Base-by-base conservation (phyloP, 176 grass and related monocot species). In the Musa schizocarpa region DNA sequence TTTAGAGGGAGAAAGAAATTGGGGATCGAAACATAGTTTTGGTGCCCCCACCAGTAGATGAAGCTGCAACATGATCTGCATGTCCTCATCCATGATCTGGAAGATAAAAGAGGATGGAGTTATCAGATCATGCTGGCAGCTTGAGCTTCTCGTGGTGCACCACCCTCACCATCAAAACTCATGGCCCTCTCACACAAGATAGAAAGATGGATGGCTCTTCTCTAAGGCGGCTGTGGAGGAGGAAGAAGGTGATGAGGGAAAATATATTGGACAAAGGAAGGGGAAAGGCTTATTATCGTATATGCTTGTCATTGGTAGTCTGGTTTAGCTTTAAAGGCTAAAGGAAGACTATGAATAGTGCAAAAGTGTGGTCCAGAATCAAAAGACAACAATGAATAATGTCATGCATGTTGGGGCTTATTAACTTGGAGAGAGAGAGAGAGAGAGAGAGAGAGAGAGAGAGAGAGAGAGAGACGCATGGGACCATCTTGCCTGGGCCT, bases 61-160 rank as follows among this genome's bases (percentile, higher is more conserved):
- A 77, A 77, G 49, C 75, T 77, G 61, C 75, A 77, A 52, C 61
- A 77, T 77, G 75, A 77, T 77, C 75, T 77, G 68, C 68, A 52
- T 17, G 48, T 24, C 61, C 11, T 76, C 11, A 74, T 74, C 71
- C 50, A 9, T 27, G 21, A 57, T 54, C 17, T 1, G 14, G 19
- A 17, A 22, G 19, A 54, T 25, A 16, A 2, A 34, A 63, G 43
- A 10, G 20, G 20, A 65, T 52, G 54, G 43, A 74, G 12, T 25
- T 3, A 59, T 76, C 75, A 77, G 75, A 77, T 77, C 75, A 77
- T 66, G 75, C 61, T 77, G 75, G 75, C 75, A 77, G 75, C 75
- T 77, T 77, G 27, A 77, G 75, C 75, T 77, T 63, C 75, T 77
- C 26, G 20, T 66, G 61, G 75, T 77, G 75, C 75, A 77, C 61